Base-by-base conservation (phyloP, 2,329 filamentous ascomycete species). In the Fusarium subglutinans region DNA sequence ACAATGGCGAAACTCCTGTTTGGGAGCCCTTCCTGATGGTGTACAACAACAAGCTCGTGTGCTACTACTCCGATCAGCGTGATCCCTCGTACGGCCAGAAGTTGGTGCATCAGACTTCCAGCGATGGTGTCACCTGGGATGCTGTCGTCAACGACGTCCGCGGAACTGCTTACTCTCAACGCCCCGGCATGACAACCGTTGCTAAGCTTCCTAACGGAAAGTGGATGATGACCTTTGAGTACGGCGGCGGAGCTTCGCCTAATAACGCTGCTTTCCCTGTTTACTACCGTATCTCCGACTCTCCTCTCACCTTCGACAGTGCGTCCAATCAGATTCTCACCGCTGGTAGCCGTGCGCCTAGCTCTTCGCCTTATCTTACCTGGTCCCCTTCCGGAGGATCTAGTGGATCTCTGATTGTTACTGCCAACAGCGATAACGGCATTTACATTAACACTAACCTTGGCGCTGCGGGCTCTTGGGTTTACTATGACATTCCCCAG, bases 61-160 rank as follows among this genome's bases (percentile, higher is more conserved):
- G 60, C n/a, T 72, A 72, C 51, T 75, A 69, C 35, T 63, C 70
- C 0, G 57, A 63, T n/a, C 72, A 75, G 28, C 37, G 56, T 1
- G 70, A 75, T 37, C 48, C 62, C 2, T 43, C 44, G 0, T 58
- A 75, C 18, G 57, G 44, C 3, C 72, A 75, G 38, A 75, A 75
- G 47, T 85, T 94, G 45, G 86, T 89, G 2, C 91, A 93, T 78
- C 89, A 92, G 79, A 84, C 85, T 14, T 86, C 88, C 2, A 84
- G 81, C 4, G 90, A 94, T 76, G 84, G 92, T n/a, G 80, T 83
- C 48, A 87, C 79, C n/a, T 94, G 91, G 91, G 85, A 86, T 20
- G 77, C 85, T 1, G 82, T 87, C 5, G 86, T 92, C 54, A 90
- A 93, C 76, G 90, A 92, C 28, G 83, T 88, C 14, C 43, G 70